phyloP scores from a whole-genome alignment of 257 asterid species.

The Catharanthus roseus region DNA sequence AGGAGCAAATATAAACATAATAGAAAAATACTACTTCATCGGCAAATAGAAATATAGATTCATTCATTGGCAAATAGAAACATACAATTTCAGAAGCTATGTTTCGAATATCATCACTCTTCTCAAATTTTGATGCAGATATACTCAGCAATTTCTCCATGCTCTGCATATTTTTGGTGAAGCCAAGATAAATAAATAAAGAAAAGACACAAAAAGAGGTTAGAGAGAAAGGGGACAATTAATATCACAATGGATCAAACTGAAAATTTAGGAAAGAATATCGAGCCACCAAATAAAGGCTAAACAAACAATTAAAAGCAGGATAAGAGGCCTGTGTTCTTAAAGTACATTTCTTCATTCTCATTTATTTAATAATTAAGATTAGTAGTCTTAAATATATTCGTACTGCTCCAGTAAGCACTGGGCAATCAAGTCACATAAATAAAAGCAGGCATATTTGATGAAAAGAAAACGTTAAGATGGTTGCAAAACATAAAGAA shows the following conservation, averaged over 20 bases:
- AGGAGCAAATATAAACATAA: not conserved
- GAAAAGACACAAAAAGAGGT: not conserved
- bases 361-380: not conserved
- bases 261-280: not conserved
- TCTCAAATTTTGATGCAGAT: conserved; percentile 51
- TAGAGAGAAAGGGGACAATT: too few relatives aligned
- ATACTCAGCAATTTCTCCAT: conserved; percentile 62
- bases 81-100: conserved; percentile 37
- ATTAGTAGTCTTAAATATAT: not conserved
- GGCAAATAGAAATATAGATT: too few relatives aligned
- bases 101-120: conserved; percentile 53
- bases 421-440: not conserved
- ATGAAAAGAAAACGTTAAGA: not conserved
- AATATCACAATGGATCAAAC: not conserved
- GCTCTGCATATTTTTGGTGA: conserved; percentile 46
- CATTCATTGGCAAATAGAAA: conserved; percentile 7
- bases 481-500: not conserved
- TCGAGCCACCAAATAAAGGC: not conserved
- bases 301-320: not conserved
- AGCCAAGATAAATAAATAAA: conserved; percentile 14
- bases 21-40: conserved; percentile 34
- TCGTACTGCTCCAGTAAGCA: not conserved
- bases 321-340: not conserved
- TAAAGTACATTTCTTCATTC: not conserved
- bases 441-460: not conserved